These are phyloP conservation scores for Verticillium nonalfalfae DNA, from an alignment of 2,329 filamentous ascomycete genomes.

Conservation along the genomic window DNA sequence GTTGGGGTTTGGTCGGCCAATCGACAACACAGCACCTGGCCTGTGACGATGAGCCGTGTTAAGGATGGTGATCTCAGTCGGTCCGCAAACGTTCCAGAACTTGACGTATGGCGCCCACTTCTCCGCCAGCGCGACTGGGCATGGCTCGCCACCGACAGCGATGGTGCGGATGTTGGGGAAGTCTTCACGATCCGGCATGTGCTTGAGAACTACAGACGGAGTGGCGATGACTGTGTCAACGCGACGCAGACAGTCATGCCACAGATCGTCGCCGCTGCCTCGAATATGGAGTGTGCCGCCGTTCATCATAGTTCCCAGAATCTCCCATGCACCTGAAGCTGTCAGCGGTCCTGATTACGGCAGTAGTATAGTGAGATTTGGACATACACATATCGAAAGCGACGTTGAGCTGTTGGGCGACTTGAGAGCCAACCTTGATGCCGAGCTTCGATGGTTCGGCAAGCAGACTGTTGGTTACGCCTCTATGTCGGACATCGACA, in stretches of 20 bases:
- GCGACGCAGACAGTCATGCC: constrained; percentile 10
- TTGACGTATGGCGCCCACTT: constrained; percentile 42
- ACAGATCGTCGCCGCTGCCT: constrained; percentile 12
- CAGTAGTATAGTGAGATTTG: not conserved
- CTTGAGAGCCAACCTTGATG: constrained; percentile 40
- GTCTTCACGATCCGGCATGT: constrained; percentile 9
- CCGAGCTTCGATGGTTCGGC: constrained; percentile 28
- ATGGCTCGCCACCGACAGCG: constrained; percentile 12
- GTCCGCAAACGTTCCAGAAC: constrained; percentile 53
- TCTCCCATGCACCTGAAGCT: constrained; percentile 50
- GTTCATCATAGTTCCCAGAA: constrained; percentile 31
- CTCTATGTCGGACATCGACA: constrained; percentile 47
- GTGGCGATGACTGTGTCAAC: constrained; percentile 14
- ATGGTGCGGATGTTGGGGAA: constrained; percentile 11
- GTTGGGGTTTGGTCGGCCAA: constrained; percentile 50
- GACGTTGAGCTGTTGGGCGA: constrained; percentile 50
- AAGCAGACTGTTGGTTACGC: constrained; percentile 9
- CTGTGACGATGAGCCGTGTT: constrained; percentile 8
- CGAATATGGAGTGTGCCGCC: constrained; percentile 12
- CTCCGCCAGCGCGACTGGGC: constrained; percentile 37
- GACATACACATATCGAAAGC: constrained; percentile 55
- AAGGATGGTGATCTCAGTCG: constrained; percentile 33
- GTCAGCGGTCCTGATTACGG: not conserved
- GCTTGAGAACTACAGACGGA: constrained; percentile 12
- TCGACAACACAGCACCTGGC: constrained; percentile 38